These are phyloP conservation scores for Clonostachys chloroleuca DNA, from an alignment of 2,329 filamentous ascomycete genomes.

Conservation along the genomic window DNA sequence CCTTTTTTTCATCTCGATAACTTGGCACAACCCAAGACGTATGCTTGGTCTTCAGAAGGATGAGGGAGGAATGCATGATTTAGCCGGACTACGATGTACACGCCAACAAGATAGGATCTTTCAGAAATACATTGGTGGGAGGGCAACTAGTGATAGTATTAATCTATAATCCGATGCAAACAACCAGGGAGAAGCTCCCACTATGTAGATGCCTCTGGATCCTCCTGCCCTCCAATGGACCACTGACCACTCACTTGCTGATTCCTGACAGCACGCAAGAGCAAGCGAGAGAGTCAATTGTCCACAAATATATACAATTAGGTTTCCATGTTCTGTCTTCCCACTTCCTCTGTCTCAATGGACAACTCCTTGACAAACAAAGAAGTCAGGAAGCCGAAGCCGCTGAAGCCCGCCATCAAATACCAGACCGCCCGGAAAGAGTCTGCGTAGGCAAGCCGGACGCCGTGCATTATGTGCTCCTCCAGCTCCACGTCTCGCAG, in stretches of 20 bases:
- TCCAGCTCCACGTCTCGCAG: background rate
- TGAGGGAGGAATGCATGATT: background rate
- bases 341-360: background rate
- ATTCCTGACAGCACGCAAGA: background rate
- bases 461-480: background rate
- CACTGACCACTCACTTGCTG: background rate
- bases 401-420: background rate
- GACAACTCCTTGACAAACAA: background rate
- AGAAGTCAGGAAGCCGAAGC: background rate
- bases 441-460: background rate
- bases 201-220: background rate
- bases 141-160: background rate
- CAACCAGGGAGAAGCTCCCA: background rate
- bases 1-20: background rate
- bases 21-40: background rate
- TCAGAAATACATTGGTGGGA: background rate
- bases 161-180: background rate
- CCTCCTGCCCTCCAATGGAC: background rate
- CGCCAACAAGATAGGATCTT: background rate
- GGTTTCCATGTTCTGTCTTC: background rate
- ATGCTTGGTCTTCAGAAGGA: background rate
- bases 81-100: background rate
- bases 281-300: background rate
- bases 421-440: background rate
- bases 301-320: background rate